phyloP scores from a whole-genome alignment of 257 asterid species.

The Forsythia suspensa region DNA sequence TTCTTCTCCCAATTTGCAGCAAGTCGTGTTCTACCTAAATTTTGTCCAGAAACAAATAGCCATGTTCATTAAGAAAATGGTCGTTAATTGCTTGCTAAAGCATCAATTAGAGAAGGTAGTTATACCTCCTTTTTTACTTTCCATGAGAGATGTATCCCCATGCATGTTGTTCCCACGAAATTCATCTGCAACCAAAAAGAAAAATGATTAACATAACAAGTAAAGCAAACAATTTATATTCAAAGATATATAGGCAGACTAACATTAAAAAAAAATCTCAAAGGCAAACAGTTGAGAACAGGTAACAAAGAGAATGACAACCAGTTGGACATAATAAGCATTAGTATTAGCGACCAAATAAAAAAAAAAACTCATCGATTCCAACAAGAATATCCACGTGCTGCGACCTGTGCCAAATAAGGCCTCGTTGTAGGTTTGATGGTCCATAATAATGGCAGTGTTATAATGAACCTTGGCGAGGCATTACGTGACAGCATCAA shows the following conservation, averaged over 20 bases:
- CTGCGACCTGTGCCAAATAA: constrained; percentile 5
- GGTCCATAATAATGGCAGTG: neutral
- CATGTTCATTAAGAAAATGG: constrained; percentile 6
- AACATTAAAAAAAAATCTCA: neutral
- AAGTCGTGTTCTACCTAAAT: constrained; percentile 53
- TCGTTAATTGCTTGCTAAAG: constrained; percentile 4
- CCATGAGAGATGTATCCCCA: constrained; percentile 52
- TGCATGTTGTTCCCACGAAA: constrained; percentile 43
- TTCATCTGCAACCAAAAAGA: constrained; percentile 43
- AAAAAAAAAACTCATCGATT: constrained; percentile 6
- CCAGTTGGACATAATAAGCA: constrained; percentile 10
- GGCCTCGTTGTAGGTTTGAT: neutral
- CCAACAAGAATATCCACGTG: constrained; percentile 10
- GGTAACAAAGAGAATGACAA: constrained; percentile 6
- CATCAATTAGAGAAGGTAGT: constrained; percentile 15
- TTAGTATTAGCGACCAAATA: constrained; percentile 10
- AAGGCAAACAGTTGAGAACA: neutral
- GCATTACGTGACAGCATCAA: constrained; percentile 11
- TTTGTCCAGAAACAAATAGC: constrained; percentile 20
- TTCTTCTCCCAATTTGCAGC: constrained; percentile 71
- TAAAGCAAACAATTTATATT: constrained; percentile 8
- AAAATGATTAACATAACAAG: constrained; percentile 8
- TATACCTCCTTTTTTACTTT: constrained; percentile 72
- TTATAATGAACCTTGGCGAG: neutral
- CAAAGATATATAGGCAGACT: constrained; percentile 5